phyloP scores from a whole-genome alignment of 164 flowering plant genomes.

The Houttuynia cordata region DNA sequence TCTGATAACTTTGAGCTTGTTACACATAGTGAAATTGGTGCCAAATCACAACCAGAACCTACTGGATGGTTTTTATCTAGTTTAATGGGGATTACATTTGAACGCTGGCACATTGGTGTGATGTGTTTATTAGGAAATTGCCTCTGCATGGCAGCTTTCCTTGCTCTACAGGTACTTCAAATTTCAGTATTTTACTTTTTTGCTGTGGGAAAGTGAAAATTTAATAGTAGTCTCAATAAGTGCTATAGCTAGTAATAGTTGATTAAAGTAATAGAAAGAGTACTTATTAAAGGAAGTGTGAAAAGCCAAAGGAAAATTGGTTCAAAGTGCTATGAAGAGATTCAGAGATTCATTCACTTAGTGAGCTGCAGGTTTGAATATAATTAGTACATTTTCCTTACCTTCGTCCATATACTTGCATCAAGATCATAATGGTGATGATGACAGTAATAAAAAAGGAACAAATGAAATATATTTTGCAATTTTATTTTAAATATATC shows the following conservation, averaged over 20 bases:
- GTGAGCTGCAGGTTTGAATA: neutral
- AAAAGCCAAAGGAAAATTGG: neutral
- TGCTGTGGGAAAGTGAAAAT: neutral
- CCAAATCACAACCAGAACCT: conserved; percentile 86
- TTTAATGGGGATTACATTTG: conserved; percentile 50
- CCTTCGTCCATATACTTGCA: too few species aligned
- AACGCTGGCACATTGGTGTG: conserved; percentile 73
- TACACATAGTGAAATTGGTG: conserved; percentile 53
- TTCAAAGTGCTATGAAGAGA: neutral
- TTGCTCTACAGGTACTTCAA: neutral
- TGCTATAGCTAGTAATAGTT: neutral
- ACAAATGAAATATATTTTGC: too few species aligned
- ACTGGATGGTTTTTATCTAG: conserved; percentile 60
- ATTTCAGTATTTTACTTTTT: neutral
- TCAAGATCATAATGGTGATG: too few species aligned
- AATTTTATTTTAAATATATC: too few species aligned
- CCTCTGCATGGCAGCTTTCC: conserved; percentile 83
- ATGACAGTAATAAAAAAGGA: too few species aligned
- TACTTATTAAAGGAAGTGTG: too few species aligned
- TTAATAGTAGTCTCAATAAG: neutral
- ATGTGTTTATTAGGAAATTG: conserved; percentile 89
- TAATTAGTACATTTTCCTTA: too few species aligned
- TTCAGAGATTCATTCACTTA: neutral
- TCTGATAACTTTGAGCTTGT: conserved; percentile 23
- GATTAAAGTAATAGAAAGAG: too few species aligned